A percentile compares a stretch with the other conserved stretches of the same genome.
These are phyloP conservation scores for Ophiostoma piceae DNA, from an alignment of 2,329 filamentous ascomycete genomes.

Conservation along the genomic window DNA sequence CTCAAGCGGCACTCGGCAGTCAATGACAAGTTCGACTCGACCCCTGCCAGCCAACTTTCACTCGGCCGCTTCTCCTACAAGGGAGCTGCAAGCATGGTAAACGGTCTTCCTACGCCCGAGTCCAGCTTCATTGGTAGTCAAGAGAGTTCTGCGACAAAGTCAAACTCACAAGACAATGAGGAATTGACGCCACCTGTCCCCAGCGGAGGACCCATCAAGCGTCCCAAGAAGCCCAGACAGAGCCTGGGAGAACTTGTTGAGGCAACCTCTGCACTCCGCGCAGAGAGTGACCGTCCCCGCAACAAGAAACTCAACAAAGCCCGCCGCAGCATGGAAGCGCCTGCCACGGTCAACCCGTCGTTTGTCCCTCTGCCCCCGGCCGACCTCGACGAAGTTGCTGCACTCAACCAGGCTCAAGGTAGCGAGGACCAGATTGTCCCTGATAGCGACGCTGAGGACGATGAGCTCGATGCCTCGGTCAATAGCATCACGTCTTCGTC, in stretches of 20 bases:
- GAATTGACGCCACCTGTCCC: slow-evolving; percentile 19
- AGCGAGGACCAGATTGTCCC: slow-evolving; percentile 55
- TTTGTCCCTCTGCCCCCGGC: slow-evolving; percentile 53
- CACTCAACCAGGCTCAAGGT: slow-evolving; percentile 44
- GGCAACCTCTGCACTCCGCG: slow-evolving; percentile 8
- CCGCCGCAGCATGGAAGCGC: slow-evolving; percentile 22
- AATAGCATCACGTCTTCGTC: background rate
- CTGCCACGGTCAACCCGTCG: slow-evolving; percentile 45
- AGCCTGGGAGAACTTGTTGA: slow-evolving; percentile 25
- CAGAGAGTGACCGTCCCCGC: background rate
- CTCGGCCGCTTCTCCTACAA: slow-evolving; percentile 29
- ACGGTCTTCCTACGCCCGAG: slow-evolving; percentile 40
- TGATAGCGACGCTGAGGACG: slow-evolving; percentile 47
- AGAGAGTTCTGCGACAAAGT: background rate
- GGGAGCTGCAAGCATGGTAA: slow-evolving; percentile 32
- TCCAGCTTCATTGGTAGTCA: slow-evolving; percentile 28
- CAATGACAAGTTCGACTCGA: background rate
- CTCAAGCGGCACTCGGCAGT: background rate
- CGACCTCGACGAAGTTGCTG: slow-evolving; percentile 49
- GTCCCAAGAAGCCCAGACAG: slow-evolving; percentile 11
- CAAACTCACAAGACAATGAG: background rate
- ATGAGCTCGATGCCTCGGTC: slow-evolving; percentile 25
- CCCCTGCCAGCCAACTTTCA: slow-evolving; percentile 19
- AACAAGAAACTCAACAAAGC: slow-evolving; percentile 24
- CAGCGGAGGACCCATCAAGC: background rate